Evolutionary conservation across 768 basidiomycete species (phyloP).

Genomic region (Russula ochroleuca): DNA sequence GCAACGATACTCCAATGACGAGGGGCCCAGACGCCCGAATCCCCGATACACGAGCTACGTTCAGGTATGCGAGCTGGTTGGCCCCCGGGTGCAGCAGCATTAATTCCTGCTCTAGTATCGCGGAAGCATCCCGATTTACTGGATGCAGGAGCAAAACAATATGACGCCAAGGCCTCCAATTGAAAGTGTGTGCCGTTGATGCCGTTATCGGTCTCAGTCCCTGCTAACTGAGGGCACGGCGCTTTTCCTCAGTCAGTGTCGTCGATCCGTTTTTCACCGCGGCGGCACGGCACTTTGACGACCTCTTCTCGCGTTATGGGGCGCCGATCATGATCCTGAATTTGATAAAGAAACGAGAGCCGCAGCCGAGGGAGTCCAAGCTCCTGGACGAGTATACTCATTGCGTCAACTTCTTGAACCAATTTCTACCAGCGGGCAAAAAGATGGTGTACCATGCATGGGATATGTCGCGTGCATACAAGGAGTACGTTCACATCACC

Average conservation of each 20-base stretch:
- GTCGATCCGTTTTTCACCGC: constrained; percentile 94
- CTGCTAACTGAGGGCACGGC: neutral
- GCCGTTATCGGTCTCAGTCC: neutral
- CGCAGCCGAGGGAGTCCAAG: constrained; percentile 82
- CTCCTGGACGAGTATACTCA: constrained; percentile 86
- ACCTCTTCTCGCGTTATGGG: constrained; percentile 86
- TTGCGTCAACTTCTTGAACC: constrained; percentile 90
- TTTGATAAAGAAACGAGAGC: constrained; percentile 82
- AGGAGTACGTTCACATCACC: constrained; percentile 58
- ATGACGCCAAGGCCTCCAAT: constrained; percentile 95
- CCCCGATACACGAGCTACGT: constrained; percentile 95
- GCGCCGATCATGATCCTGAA: constrained; percentile 88
- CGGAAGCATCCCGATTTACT: constrained; percentile 93
- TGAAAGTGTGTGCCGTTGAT: constrained; percentile 60
- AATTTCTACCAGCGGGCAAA: constrained; percentile 82
- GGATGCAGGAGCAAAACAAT: constrained; percentile 89
- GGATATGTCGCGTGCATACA: constrained; percentile 95
- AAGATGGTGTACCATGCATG: constrained; percentile 90
- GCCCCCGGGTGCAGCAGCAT: neutral
- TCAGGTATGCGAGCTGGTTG: constrained; percentile 50
- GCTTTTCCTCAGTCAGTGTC: constrained; percentile 63
- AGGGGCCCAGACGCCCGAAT: constrained; percentile 47
- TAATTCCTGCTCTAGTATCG: constrained; percentile 55
- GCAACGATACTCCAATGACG: constrained; percentile 33
- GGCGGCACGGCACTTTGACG: constrained; percentile 89